Conservation (phyloP, 164 flowering plant species). For the Magnolia sinica region DNA sequence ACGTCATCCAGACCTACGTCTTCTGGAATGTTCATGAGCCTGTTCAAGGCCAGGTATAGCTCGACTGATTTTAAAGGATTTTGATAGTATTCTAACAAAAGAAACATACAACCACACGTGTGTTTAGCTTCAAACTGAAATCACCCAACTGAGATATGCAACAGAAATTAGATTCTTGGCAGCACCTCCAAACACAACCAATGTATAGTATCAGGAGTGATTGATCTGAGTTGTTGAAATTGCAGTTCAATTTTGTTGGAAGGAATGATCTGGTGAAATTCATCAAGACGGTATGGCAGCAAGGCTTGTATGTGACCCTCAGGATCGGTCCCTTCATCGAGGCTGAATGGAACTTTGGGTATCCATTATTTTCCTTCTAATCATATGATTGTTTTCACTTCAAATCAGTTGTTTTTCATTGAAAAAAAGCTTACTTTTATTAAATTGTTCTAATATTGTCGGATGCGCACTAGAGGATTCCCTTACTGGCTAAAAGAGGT, state of each 20-base stretch:
- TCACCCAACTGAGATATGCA: background rate
- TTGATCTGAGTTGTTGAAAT: background rate
- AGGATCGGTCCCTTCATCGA: constrained; percentile 15
- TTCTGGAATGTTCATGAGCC: constrained; percentile 23
- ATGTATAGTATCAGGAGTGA: background rate
- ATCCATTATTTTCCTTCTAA: background rate
- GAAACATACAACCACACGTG: background rate
- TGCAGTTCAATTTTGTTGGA: constrained; percentile 5
- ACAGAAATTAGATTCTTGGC: background rate
- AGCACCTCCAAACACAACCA: no score
- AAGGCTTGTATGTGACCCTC: constrained; percentile 8
- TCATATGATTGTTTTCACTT: background rate
- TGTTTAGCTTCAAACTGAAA: background rate
- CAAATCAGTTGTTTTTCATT: background rate
- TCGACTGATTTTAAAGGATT: background rate
- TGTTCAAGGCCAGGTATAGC: constrained; percentile 10
- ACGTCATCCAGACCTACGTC: constrained; percentile 16
- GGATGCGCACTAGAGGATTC: constrained; percentile 52
- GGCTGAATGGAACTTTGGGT: constrained; percentile 16
- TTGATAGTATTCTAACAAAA: background rate
- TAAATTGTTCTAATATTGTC: background rate
- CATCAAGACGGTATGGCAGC: constrained; percentile 5
- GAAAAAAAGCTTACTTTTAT: background rate
- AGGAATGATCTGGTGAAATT: constrained; percentile 11
- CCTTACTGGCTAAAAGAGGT: constrained; percentile 87